Evolutionary conservation across 371 early-diverging fungal species (phyloP), one percentile per base, ranked within the genome.

Genomic region (Mortierella sp.): DNA sequence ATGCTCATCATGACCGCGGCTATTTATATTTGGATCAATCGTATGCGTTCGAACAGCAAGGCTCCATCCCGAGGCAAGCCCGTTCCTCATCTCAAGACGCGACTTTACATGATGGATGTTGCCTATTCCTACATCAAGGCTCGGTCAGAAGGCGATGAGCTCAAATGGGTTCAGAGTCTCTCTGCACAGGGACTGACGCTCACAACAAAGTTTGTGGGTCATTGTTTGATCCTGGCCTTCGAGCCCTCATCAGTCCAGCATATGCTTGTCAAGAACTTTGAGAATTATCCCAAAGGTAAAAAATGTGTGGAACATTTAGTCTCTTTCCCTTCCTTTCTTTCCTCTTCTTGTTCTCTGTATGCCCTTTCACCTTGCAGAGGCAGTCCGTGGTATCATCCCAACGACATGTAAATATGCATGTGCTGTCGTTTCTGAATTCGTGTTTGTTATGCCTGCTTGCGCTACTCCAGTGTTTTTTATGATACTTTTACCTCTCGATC

Each of bases 261-360:
- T 19, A 75, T 75, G 26, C 39, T 75, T 23, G 76, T 75, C 76
- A 75, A 75, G 70, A 75, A 75, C 65, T 75, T 75, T 60, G 76
- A 75, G 41, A 75, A 75, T 52, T 75, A 75, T 61, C 76, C 76
- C 31, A 75, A 75, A 37, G 76, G 76, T 75, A 34, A n/a, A n/a
- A n/a, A n/a, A n/a, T n/a, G n/a, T n/a, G n/a, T n/a, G n/a, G n/a
- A n/a, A n/a, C n/a, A n/a, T n/a, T n/a, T n/a, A n/a, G n/a, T n/a
- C n/a, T n/a, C n/a, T n/a, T n/a, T n/a, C n/a, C n/a, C n/a, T n/a
- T n/a, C n/a, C n/a, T n/a, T n/a, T n/a, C n/a, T n/a, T n/a, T n/a
- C n/a, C n/a, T n/a, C n/a, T n/a, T n/a, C n/a, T n/a, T n/a, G n/a
- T n/a, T n/a, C n/a, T n/a, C n/a, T n/a, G n/a, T n/a, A n/a, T n/a